Evolutionary conservation across 176 grass and related monocot genomes (phyloP), one percentile per base, ranked within the genome.

Genomic region (Hsuehochloa calcarea): DNA sequence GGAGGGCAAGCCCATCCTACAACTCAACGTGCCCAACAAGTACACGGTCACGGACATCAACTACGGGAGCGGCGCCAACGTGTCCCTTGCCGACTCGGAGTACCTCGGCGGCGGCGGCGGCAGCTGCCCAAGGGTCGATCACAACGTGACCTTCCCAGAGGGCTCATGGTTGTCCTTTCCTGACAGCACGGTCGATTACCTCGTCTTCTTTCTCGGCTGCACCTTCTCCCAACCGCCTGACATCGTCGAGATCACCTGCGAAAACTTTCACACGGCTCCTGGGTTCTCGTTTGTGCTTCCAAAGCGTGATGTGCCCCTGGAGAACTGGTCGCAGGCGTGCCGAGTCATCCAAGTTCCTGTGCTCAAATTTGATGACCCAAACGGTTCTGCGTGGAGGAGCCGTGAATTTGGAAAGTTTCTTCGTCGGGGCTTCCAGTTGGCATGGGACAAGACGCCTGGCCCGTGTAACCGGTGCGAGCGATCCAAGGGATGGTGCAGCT

Each of bases 181-280:
- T 1, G 20, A 8, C 20, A 5, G 1, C 41, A 49, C 49, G 1
- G 27, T 80, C 13, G 74, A 80, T 22, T 55, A 38, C 67, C 25
- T 84, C 14, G 0, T 58, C 81, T 83, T 88, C 31, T 78, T 70
- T 2, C 4, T 71, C 73, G 1, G 1, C 17, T 88, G 80, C 64
- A 0, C 0, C 70, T 4, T 13, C 10, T 0, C 1, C 12, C 2
- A 3, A 29, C 29, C 0, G 45, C 0, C 0, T 3, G 0, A 0
- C 27, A 29, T 16, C 10, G 0, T 0, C 3, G 23, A 0, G 23
- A 77, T 78, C 43, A 13, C 0, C 10, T 83, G 86, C 86, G 1
- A 0, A 17, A 17, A 0, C 6, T 8, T 56, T 16, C 0, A 0
- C 22, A 0, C 14, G 9, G 0, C 2, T 50, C 0, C 1, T 22